Base-by-base conservation (phyloP, 2,329 filamentous ascomycete genomes). In the Fusarium udum region DNA sequence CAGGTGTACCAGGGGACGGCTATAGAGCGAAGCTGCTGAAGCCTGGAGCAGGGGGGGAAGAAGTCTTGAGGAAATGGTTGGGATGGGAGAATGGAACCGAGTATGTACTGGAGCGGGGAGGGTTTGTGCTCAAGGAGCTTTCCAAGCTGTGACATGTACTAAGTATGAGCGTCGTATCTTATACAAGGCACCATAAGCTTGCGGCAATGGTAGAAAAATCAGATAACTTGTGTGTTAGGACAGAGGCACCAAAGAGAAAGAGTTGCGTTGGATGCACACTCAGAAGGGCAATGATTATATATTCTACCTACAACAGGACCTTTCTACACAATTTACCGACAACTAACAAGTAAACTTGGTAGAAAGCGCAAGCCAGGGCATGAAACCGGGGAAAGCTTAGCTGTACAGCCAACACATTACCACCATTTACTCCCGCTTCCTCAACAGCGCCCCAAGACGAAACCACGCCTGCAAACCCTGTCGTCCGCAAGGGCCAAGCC, bases 61-160 rank as follows among this genome's bases (percentile, higher is more conserved):
- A 90, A 58, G 87, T 88, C 8, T 80, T 98, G 70, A 83, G 83
- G 57, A 80, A 87, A 56, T 98, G 95, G 95, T 85, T 92, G 74
- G 93, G 94, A 1, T 97, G 94, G 94, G 87, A 84, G 67, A 88
- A 85, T 76, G 94, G 93, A 2, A 86, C 83, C 67, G 89, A 97
- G 37, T 97, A 91, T 79, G 87, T 89, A n/a, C 84, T 93, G 4
- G 82, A 86, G 34, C 83, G 89, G 34, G 92, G 92, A 1, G 91
- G 89, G 0, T 80, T 94, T 70, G 87, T 91, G 26, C 81, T 85
- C 69, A 87, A 72, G 57, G 69, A 77, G 52, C 72, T 55, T 61
- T 78, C 81, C 10, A 84, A 81, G 73, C 61, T 84, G 34, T 84
- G 39, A 71, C 52, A 22, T 39, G 20, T 22, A 46, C 14, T 8